These are phyloP conservation scores for Pseudocercospora musae DNA, from an alignment of 2,329 filamentous ascomycete genomes.

Conservation along the genomic window DNA sequence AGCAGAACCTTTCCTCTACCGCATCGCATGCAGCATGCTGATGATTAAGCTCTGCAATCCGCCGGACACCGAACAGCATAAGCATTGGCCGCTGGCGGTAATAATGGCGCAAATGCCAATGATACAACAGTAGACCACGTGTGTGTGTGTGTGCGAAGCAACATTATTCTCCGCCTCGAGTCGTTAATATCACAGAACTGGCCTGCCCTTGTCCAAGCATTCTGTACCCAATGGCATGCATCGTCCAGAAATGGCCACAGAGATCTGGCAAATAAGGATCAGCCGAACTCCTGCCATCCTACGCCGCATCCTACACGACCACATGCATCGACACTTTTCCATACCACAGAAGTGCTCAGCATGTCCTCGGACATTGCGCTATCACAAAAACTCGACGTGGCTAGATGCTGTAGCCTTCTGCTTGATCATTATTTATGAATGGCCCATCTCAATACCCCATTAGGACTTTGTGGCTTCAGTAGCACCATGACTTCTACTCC, in stretches of 20 bases:
- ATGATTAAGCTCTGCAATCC: background rate
- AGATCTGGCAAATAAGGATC: background rate
- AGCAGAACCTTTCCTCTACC: background rate
- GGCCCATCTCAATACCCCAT: no score
- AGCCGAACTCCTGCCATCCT: slow-evolving; percentile 1
- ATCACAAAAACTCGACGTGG: background rate
- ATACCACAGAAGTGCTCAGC: background rate
- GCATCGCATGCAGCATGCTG: background rate
- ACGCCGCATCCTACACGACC: background rate
- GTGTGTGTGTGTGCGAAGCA: background rate
- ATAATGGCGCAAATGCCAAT: background rate
- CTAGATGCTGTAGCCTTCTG: no score
- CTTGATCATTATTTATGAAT: no score
- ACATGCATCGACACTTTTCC: background rate
- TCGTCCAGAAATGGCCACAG: background rate
- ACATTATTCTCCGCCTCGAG: no score
- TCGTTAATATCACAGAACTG: no score
- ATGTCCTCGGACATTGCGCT: background rate
- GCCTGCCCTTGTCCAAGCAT: no score
- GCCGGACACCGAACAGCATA: background rate
- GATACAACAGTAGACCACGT: no score
- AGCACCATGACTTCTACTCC: no score
- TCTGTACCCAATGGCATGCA: background rate
- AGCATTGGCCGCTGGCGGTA: background rate
- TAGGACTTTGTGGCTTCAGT: no score